Evolutionary conservation across 129 eudicot species (phyloP).

Genomic region (Flaveria trinervia): DNA sequence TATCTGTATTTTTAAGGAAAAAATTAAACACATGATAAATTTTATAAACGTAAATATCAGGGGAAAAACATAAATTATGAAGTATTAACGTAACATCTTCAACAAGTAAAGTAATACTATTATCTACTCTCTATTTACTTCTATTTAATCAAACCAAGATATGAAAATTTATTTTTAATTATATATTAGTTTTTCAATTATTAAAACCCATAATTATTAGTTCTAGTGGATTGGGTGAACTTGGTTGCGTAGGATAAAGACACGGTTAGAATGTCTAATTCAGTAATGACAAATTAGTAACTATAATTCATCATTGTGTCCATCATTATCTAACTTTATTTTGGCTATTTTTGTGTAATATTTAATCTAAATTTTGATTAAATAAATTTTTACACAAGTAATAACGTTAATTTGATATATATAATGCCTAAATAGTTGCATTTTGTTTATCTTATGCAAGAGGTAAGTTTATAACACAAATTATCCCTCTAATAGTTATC

Average conservation of each 20-base stretch:
- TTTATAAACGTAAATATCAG: background rate
- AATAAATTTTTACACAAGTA: background rate
- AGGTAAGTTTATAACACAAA: background rate
- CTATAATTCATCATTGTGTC: conserved; percentile 15
- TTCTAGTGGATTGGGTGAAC: conserved; percentile 35
- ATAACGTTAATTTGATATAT: background rate
- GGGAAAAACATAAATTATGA: background rate
- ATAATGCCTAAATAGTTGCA: background rate
- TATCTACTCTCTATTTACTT: background rate
- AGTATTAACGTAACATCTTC: background rate
- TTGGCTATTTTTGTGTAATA: background rate
- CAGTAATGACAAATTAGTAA: conserved; percentile 21
- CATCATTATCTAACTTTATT: conserved; percentile 2
- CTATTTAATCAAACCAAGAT: background rate
- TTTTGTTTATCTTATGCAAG: background rate
- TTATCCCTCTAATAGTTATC: background rate
- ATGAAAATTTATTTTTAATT: background rate
- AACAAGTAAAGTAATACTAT: background rate
- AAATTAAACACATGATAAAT: background rate
- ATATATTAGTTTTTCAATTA: conserved; percentile 9
- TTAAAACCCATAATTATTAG: background rate
- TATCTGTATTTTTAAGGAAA: too few species aligned
- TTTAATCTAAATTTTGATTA: background rate
- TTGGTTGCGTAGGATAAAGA: conserved; percentile 30
- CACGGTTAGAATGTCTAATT: conserved; percentile 33